These are phyloP conservation scores for Vicia sativa DNA, from an alignment of 306 rosid species.

Conservation along the genomic window DNA sequence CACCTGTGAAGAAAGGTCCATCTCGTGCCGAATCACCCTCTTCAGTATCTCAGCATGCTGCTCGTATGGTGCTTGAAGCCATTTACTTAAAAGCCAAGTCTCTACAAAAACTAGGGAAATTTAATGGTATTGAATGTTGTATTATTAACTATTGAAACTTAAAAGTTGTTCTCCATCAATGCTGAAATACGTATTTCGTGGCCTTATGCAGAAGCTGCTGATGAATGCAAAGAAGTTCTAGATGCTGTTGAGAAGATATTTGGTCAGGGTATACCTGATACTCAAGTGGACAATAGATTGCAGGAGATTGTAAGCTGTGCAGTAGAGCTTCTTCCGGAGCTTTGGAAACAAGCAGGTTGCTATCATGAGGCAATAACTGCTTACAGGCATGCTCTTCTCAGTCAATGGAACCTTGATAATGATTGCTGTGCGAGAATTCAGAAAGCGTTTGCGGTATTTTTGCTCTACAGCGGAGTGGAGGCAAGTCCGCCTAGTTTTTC, in stretches of 20 bases:
- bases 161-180: conserved; percentile 26
- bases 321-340: conserved; percentile 95
- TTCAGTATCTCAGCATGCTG: conserved; percentile 77
- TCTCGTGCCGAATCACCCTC: conserved; percentile 60
- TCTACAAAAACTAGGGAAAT: conserved; percentile 75
- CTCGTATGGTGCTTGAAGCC: conserved; percentile 89
- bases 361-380: conserved; percentile 69
- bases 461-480: conserved; percentile 83
- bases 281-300: conserved; percentile 77
- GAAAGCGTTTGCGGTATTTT: conserved; percentile 67
- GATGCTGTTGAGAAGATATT: conserved; percentile 86
- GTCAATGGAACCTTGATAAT: conserved; percentile 89
- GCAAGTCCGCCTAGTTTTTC: conserved; percentile 81
- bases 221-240: conserved; percentile 72
- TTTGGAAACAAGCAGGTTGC: conserved; percentile 75
- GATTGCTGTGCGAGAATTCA: conserved; percentile 84
- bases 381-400: conserved; percentile 80
- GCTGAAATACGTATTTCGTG: conserved; percentile 40
- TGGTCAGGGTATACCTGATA: conserved; percentile 70
- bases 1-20: conserved; percentile 58
- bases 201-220: conserved; percentile 74
- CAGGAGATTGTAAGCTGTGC: conserved; percentile 81
- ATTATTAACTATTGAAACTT: conserved; percentile 27
- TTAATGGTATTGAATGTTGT: conserved; percentile 60
- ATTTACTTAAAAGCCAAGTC: conserved; percentile 86